Evolutionary conservation across 2,329 filamentous ascomycete species (phyloP).

Genomic region (Lasiodiplodia gonubiensis): DNA sequence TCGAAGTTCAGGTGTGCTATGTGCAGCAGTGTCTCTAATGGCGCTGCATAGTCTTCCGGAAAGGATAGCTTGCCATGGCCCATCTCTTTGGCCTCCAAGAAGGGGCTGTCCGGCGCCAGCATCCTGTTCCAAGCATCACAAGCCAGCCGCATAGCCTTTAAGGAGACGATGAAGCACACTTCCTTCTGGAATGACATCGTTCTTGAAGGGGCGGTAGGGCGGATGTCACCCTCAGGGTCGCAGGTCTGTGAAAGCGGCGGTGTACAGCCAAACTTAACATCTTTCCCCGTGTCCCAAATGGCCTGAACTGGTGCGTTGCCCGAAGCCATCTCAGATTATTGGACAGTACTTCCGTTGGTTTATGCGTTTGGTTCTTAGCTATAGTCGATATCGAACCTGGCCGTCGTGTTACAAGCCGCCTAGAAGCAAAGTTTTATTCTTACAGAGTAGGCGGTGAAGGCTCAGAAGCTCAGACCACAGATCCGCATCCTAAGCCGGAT

Average conservation of each 20-base stretch:
- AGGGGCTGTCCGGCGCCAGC: constrained; percentile 5
- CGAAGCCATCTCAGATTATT: too few relatives aligned
- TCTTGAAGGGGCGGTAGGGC: neutral
- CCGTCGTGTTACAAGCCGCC: too few relatives aligned
- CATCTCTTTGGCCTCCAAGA: neutral
- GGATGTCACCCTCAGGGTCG: constrained; percentile 12
- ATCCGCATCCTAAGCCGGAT: too few relatives aligned
- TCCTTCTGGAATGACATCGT: neutral
- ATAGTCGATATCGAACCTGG: too few relatives aligned
- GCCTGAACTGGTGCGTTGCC: too few relatives aligned
- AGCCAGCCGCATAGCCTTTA: neutral
- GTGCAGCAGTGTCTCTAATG: constrained; percentile 28
- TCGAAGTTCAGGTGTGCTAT: constrained; percentile 16
- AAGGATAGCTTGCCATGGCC: constrained; percentile 5
- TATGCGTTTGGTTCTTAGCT: too few relatives aligned
- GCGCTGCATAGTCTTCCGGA: constrained; percentile 17
- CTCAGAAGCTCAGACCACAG: too few relatives aligned
- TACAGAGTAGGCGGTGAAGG: too few relatives aligned
- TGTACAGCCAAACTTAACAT: too few relatives aligned
- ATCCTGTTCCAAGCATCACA: constrained; percentile 1
- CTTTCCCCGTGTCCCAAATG: too few relatives aligned
- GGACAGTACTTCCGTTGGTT: too few relatives aligned
- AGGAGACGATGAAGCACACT: constrained; percentile 1
- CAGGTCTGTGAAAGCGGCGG: neutral
- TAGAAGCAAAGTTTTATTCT: too few relatives aligned